Conservation (phyloP, 805 yeast species). For the Phaffomyces antillensis region DNA sequence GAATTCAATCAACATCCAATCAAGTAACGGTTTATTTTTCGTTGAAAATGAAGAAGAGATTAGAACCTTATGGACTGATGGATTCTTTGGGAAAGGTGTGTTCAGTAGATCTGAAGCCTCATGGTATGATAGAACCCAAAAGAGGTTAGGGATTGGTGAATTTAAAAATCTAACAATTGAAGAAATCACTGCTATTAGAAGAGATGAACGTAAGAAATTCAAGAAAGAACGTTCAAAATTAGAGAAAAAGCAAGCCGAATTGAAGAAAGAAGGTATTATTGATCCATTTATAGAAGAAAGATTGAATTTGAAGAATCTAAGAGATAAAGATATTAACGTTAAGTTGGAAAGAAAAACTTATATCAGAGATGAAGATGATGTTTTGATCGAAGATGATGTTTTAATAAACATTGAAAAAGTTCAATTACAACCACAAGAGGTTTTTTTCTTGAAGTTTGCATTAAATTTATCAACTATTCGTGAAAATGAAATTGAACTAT, state of each 20-base stretch:
- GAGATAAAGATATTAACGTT: slow-evolving; percentile 24
- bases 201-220: slow-evolving; percentile 66
- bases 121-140: slow-evolving; percentile 64
- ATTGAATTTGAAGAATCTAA: slow-evolving; percentile 23
- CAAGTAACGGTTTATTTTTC: slow-evolving; percentile 29
- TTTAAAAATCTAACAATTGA: slow-evolving; percentile 45
- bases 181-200: slow-evolving; percentile 66
- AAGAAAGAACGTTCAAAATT: slow-evolving; percentile 58
- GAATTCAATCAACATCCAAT: slow-evolving; percentile 16
- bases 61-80: slow-evolving; percentile 65
- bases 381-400: slow-evolving; percentile 24
- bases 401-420: slow-evolving; percentile 28
- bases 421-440: slow-evolving; percentile 73
- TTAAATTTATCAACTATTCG: slow-evolving; percentile 40
- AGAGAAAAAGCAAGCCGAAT: slow-evolving; percentile 42
- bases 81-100: slow-evolving; percentile 92
- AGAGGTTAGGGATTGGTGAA: slow-evolving; percentile 43
- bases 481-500: slow-evolving; percentile 15
- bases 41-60: slow-evolving; percentile 40
- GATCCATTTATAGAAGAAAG: slow-evolving; percentile 29
- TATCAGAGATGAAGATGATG: slow-evolving; percentile 32
- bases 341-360: slow-evolving; percentile 16
- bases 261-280: slow-evolving; percentile 31
- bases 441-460: slow-evolving; percentile 57
- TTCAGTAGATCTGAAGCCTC: slow-evolving; percentile 89